These are phyloP conservation scores for Rhodamnia rubescens DNA, from an alignment of 345 rosid species.

Conservation along the genomic window DNA sequence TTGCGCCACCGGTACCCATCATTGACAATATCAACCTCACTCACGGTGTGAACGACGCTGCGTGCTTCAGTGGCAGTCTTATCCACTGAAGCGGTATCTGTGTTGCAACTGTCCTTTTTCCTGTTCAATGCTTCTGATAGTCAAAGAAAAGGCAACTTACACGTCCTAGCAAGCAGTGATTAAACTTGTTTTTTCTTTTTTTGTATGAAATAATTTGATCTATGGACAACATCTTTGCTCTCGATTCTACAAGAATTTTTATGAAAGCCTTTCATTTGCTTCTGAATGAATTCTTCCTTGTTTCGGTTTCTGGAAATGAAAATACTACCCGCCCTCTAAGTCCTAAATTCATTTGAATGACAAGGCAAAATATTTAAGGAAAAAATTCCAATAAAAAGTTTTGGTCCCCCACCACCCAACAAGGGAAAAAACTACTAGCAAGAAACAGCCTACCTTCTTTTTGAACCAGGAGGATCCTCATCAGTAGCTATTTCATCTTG, in stretches of 20 bases:
- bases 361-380: neutral
- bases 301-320: too few relatives aligned
- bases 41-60: conserved; percentile 35
- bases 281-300: too few relatives aligned
- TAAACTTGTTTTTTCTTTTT: neutral
- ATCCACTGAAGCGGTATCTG: conserved; percentile 28
- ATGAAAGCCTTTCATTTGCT: too few relatives aligned
- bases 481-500: conserved; percentile 29
- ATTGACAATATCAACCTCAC: conserved; percentile 40
- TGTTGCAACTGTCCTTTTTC: conserved; percentile 42
- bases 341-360: too few relatives aligned
- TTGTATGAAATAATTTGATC: neutral
- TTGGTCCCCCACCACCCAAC: neutral
- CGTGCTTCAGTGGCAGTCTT: conserved; percentile 45
- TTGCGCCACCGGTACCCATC: conserved; percentile 99
- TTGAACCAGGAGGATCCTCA: conserved; percentile 34
- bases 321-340: too few relatives aligned
- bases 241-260: too few relatives aligned
- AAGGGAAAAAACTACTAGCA: neutral
- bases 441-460: conserved; percentile 43
- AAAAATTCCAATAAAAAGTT: neutral
- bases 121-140: conserved; percentile 25
- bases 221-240: too few relatives aligned
- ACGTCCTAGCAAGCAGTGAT: neutral
- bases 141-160: conserved; percentile 4